phyloP scores from a whole-genome alignment of 2,329 filamentous ascomycete genomes.

The Botrytis pseudocinerea region DNA sequence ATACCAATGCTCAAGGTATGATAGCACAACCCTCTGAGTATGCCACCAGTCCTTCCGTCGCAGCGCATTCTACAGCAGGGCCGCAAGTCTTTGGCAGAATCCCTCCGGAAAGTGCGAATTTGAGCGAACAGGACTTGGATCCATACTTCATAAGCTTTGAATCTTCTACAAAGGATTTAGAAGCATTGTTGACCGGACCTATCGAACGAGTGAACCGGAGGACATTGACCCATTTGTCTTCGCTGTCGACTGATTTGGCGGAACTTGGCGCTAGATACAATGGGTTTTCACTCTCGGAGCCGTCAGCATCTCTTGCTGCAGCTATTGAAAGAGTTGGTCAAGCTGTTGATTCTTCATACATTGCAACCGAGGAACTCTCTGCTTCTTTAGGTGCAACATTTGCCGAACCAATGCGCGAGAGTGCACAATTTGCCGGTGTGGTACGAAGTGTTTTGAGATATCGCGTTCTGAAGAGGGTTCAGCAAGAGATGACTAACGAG shows the following conservation, averaged over 20 bases:
- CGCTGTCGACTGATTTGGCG: constrained; percentile 81
- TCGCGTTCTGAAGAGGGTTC: constrained; percentile 87
- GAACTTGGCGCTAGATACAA: constrained; percentile 96
- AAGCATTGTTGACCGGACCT: constrained; percentile 81
- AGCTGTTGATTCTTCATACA: constrained; percentile 92
- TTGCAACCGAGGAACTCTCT: constrained; percentile 90
- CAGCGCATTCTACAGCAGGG: constrained; percentile 58
- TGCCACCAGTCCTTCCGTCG: constrained; percentile 51
- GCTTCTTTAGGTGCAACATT: constrained; percentile 88
- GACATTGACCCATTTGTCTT: constrained; percentile 80
- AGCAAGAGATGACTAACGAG: constrained; percentile 95
- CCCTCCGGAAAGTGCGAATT: constrained; percentile 71
- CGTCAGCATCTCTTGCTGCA: constrained; percentile 81
- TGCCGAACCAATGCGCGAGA: constrained; percentile 96
- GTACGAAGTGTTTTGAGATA: constrained; percentile 88
- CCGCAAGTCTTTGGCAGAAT: constrained; percentile 74
- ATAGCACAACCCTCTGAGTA: constrained; percentile 55
- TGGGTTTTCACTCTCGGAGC: constrained; percentile 92
- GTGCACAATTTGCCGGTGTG: constrained; percentile 93
- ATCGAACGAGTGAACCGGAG: constrained; percentile 97
- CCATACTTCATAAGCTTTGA: constrained; percentile 96
- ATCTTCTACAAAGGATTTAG: constrained; percentile 85
- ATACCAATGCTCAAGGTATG: constrained; percentile 50
- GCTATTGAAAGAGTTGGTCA: constrained; percentile 95
- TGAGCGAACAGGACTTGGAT: constrained; percentile 88